These are phyloP conservation scores for Nannochloris sp. DNA, from an alignment of 139 green algal species.

Conservation along the genomic window DNA sequence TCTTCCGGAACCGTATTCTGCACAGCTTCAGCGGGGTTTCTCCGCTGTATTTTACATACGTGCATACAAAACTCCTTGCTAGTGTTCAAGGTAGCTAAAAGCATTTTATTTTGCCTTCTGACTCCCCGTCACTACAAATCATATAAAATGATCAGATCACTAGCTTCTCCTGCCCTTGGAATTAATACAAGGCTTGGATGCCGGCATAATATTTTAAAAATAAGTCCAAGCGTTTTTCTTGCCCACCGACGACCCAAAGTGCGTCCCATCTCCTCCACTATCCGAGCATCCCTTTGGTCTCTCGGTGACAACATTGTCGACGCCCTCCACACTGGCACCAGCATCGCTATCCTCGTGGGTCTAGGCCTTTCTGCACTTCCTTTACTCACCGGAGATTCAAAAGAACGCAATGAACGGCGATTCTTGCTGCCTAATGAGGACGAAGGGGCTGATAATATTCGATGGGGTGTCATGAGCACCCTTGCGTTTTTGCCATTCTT, in stretches of 20 bases:
- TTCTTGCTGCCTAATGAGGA: conserved; percentile 3
- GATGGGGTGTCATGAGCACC: conserved; percentile 53
- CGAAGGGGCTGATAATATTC: conserved; percentile 31
- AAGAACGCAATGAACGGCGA: conserved; percentile 20
- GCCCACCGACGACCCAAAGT: not conserved
- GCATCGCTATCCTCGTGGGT: not conserved
- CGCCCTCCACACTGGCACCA: conserved; percentile 12
- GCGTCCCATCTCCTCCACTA: not conserved
- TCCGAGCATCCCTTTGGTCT: not conserved
- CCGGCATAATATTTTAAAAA: too few relatives aligned
- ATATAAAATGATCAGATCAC: too few relatives aligned
- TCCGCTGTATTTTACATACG: too few relatives aligned
- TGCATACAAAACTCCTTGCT: too few relatives aligned
- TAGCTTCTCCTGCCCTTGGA: too few relatives aligned
- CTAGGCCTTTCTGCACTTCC: conserved; percentile 18
- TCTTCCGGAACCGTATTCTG: too few relatives aligned
- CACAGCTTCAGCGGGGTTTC: too few relatives aligned
- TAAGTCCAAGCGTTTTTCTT: too few relatives aligned
- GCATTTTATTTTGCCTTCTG: too few relatives aligned
- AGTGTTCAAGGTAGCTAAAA: too few relatives aligned
- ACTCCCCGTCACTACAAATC: too few relatives aligned
- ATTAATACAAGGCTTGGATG: too few relatives aligned
- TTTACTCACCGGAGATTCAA: conserved; percentile 27
- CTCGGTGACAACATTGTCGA: not conserved
- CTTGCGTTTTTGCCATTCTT: conserved; percentile 53